These are phyloP conservation scores for Fusarium chuoi DNA, from an alignment of 2,329 filamentous ascomycete genomes.

Conservation along the genomic window DNA sequence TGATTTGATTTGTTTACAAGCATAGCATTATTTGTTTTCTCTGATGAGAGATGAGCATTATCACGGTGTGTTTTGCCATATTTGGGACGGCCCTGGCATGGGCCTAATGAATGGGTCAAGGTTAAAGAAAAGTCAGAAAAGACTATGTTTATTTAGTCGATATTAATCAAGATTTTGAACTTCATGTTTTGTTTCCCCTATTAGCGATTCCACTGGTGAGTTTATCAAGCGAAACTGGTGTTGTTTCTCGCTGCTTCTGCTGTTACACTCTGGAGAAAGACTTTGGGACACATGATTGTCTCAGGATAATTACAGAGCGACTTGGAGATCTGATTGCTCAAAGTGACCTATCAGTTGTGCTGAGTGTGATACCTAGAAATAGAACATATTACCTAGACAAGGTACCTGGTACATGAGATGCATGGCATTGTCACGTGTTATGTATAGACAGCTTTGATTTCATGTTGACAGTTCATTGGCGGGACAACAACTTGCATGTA, in stretches of 20 bases:
- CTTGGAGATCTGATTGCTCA: not conserved
- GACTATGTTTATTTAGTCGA: constrained; percentile 41
- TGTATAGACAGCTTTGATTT: not conserved
- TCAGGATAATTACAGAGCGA: not conserved
- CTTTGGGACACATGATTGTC: not conserved
- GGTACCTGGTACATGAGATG: not conserved
- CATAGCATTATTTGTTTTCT: constrained; percentile 42
- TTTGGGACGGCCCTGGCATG: constrained; percentile 41
- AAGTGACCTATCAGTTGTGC: not conserved
- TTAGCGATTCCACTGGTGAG: not conserved
- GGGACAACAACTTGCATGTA: constrained; percentile 20
- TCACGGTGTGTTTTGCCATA: constrained; percentile 43
- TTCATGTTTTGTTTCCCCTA: constrained; percentile 1
- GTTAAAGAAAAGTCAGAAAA: constrained; percentile 46
- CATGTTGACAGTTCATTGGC: constrained; percentile 6
- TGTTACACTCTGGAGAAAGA: not conserved
- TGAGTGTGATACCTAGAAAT: not conserved
- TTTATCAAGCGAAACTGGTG: not conserved
- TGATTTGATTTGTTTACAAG: constrained; percentile 38
- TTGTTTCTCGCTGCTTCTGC: constrained; percentile 1
- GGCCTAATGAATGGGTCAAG: constrained; percentile 36
- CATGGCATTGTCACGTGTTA: not conserved
- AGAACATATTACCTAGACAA: not conserved
- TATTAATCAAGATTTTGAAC: constrained; percentile 37
- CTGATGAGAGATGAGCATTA: constrained; percentile 42